Evolutionary conservation across 495 filamentous ascomycete species (phyloP), one percentile per base, ranked within the genome.

Genomic region (Pseudoneurospora amorphoporcata): DNA sequence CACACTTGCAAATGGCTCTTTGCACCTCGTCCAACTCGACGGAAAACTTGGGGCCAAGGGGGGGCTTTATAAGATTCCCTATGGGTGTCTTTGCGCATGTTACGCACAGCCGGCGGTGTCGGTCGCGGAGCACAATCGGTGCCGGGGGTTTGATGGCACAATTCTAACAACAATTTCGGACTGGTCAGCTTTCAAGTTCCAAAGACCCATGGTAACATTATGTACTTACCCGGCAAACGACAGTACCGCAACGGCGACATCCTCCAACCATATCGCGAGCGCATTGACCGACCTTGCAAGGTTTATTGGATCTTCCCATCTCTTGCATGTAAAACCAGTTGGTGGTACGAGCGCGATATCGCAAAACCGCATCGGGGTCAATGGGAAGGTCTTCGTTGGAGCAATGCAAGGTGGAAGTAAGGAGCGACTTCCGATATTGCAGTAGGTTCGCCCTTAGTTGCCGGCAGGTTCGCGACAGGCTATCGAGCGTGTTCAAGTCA

Each of bases 401-500:
- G 84, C 94, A 97, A 70, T 89, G 92, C 47, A 97, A 84, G 5
- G 92, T 93, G 72, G 91, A 89, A 68, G 84, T 85, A 45, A 93
- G 83, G 7, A 97, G 85, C 74, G 89, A 87, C 42, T 83, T 84
- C 79, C 93, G 90, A 78, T 92, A 94, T 72, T 92, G 92, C 29
- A 94, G 80, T 14, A 97, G 84, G 74, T 90, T 91, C 43, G 83
- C 87, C 74, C 90, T 91, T 73, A 95, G 88, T 76, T 93, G 92
- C 38, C 90, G 91, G 80, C 94, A 96, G 58, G 92, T 93, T 42
- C 86, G 84, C 72, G 94, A 92, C 19, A 97, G 87, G 69, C 88
- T 88, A 80, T 97, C 89, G 73, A 97, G 88, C 17, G 92, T 90
- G 80, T 94, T 97, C 17, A 96, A 87, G 79, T 97, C 94, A 74